A percentile compares a stretch with the other conserved stretches of the same genome.
Evolutionary conservation across 371 early-diverging fungal genomes (phyloP).

Genomic region (Mucor sp.): DNA sequence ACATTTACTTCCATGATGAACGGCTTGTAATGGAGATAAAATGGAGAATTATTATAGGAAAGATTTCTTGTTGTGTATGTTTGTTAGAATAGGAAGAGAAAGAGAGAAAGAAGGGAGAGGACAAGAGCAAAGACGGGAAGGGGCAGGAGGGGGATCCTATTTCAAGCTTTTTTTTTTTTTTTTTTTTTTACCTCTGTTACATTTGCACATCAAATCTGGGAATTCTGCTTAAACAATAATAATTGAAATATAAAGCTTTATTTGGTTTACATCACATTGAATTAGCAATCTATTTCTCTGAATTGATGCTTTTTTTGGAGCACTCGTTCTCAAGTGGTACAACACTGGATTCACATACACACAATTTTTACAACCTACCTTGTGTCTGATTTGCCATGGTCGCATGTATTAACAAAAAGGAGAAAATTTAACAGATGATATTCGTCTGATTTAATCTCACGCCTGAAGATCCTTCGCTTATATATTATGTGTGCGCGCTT

Average conservation of each 20-base stretch:
- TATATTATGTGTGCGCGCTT: neutral
- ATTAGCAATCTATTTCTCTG: neutral
- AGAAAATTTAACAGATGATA: neutral
- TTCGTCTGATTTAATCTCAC: neutral
- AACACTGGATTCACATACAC: neutral
- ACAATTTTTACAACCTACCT: neutral
- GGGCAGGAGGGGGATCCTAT: neutral
- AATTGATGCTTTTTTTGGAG: neutral
- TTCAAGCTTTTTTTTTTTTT: neutral
- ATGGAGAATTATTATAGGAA: slow-evolving; percentile 1
- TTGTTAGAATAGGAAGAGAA: neutral
- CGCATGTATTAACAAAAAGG: neutral
- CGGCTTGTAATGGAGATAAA: neutral
- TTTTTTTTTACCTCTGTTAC: neutral
- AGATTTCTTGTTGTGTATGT: neutral
- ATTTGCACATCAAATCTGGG: neutral
- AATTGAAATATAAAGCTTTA: neutral
- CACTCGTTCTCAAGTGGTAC: slow-evolving; percentile 4
- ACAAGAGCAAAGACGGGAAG: neutral
- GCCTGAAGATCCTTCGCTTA: neutral
- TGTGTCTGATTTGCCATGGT: neutral
- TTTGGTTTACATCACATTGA: neutral
- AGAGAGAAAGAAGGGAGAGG: neutral
- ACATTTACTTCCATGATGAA: neutral
- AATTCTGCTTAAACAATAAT: slow-evolving; percentile 1